These are phyloP conservation scores for Ascochyta pisi DNA, from an alignment of 2,329 filamentous ascomycete genomes.

Conservation along the genomic window DNA sequence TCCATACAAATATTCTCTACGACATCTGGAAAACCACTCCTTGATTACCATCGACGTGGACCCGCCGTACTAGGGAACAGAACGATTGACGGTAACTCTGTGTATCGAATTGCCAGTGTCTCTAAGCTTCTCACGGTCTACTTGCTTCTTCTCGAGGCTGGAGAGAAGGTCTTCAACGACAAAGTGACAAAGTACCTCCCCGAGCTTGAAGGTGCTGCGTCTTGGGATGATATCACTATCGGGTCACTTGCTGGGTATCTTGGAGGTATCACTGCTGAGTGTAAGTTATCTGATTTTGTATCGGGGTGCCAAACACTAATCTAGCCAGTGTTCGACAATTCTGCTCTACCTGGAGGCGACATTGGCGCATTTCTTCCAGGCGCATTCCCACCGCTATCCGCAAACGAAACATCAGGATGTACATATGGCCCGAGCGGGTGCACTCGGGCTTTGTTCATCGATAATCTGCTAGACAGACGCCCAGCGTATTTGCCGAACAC, in stretches of 20 bases:
- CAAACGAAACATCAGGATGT: slow-evolving; percentile 14
- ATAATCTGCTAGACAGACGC: slow-evolving; percentile 1
- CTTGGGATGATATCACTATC: slow-evolving; percentile 47
- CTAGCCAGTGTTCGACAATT: slow-evolving; percentile 1
- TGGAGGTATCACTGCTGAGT: slow-evolving; percentile 37
- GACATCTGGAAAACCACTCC: not conserved
- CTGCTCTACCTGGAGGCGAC: slow-evolving; percentile 5
- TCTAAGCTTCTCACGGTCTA: slow-evolving; percentile 52
- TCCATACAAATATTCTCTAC: slow-evolving; percentile 23
- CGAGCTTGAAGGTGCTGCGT: slow-evolving; percentile 28
- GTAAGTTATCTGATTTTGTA: slow-evolving; percentile 7
- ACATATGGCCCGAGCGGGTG: slow-evolving; percentile 5
- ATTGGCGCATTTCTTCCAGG: slow-evolving; percentile 12
- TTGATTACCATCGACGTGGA: slow-evolving; percentile 20
- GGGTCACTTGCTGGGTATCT: slow-evolving; percentile 44
- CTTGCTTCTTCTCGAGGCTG: slow-evolving; percentile 47
- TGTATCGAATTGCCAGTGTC: slow-evolving; percentile 54
- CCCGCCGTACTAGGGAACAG: slow-evolving; percentile 7
- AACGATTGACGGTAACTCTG: slow-evolving; percentile 47
- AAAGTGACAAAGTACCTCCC: slow-evolving; percentile 39
- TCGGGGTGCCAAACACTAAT: not conserved
- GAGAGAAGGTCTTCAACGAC: slow-evolving; percentile 45
- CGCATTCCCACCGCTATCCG: slow-evolving; percentile 6
- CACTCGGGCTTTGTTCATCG: slow-evolving; percentile 10
- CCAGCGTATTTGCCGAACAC: slow-evolving; percentile 55